A percentile compares a stretch with the other conserved stretches of the same genome.
phyloP scores from a whole-genome alignment of 768 basidiomycete genomes.

The Pulveroboletus ravenelii region DNA sequence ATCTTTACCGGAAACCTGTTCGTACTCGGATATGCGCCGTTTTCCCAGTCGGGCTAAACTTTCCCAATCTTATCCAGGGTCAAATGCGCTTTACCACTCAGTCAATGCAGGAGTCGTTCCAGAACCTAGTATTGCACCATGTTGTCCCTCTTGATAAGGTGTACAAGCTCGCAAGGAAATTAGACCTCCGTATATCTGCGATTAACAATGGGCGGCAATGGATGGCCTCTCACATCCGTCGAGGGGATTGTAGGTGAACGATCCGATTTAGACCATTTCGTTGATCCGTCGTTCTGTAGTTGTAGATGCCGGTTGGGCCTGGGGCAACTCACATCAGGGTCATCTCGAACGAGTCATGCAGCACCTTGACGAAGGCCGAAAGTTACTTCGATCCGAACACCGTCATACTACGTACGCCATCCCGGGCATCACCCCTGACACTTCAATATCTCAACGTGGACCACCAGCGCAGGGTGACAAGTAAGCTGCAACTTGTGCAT shows the following conservation, averaged over 20 bases:
- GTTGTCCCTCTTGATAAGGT: conserved; percentile 22
- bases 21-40: neutral
- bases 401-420: conserved; percentile 14
- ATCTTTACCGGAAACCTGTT: conserved; percentile 28
- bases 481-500: conserved; percentile 4
- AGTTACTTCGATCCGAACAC: conserved; percentile 21
- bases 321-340: conserved; percentile 27
- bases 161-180: conserved; percentile 21
- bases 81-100: conserved; percentile 25
- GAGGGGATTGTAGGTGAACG: conserved; percentile 34
- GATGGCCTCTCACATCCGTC: conserved; percentile 37
- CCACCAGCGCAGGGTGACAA: conserved; percentile 17
- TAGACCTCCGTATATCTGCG: conserved; percentile 21
- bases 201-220: conserved; percentile 29
- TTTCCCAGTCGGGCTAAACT: neutral
- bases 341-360: conserved; percentile 32
- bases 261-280: no score
- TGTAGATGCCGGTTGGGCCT: conserved; percentile 29
- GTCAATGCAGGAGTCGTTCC: conserved; percentile 17
- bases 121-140: conserved; percentile 22
- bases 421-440: conserved; percentile 11
- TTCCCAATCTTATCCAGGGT: conserved; percentile 11
- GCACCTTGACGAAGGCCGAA: conserved; percentile 28
- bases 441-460: conserved; percentile 9
- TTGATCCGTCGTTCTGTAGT: conserved; percentile 14